phyloP scores from a whole-genome alignment of 148 eudicot genomes.

The Amaranthus cruentus region DNA sequence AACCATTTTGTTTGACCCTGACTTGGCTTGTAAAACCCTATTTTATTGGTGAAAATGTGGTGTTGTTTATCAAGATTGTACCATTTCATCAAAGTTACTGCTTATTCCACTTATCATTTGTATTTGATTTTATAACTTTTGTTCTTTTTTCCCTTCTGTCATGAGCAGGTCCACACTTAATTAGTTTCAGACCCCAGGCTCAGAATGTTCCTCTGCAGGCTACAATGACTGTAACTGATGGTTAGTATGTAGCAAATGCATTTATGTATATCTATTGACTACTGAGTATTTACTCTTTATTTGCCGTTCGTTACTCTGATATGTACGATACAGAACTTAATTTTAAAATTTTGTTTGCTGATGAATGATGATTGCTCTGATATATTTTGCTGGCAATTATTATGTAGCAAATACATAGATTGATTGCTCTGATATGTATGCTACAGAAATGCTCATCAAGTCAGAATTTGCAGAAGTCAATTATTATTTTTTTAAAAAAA shows the following conservation, averaged over 20 bases:
- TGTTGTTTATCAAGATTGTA: neutral
- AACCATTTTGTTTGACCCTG: neutral
- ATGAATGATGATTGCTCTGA: neutral
- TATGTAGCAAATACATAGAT: too few relatives aligned
- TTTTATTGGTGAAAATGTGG: neutral
- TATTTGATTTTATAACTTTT: neutral
- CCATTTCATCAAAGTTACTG: neutral
- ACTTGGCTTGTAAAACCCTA: neutral
- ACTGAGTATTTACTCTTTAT: neutral
- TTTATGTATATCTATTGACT: constrained; percentile 2
- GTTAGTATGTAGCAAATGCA: constrained; percentile 34
- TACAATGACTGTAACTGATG: constrained; percentile 93
- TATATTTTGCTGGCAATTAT: neutral
- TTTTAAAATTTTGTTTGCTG: too few relatives aligned
- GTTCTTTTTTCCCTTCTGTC: constrained; percentile 6
- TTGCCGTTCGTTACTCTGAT: neutral
- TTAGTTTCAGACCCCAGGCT: constrained; percentile 80
- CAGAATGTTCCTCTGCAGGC: constrained; percentile 75
- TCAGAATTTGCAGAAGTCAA: too few relatives aligned
- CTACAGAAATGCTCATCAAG: too few relatives aligned
- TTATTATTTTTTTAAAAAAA: too few relatives aligned
- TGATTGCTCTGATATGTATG: too few relatives aligned
- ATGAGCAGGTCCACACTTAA: constrained; percentile 71
- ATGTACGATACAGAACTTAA: neutral
- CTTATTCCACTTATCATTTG: neutral